phyloP scores from a whole-genome alignment of 73 alveolate species.

The Paramecium sonneborni region DNA sequence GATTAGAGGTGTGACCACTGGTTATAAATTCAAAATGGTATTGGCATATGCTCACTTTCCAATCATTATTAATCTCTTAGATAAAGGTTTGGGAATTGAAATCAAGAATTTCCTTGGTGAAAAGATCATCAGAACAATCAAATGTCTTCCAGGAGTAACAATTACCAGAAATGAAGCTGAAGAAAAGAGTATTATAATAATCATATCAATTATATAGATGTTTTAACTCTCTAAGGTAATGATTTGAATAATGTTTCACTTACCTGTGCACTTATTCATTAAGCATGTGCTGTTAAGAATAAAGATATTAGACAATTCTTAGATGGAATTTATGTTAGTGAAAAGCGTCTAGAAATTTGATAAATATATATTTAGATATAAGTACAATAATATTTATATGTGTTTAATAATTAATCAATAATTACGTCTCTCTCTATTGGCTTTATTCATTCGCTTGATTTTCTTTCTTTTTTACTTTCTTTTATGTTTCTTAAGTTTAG shows the following conservation, averaged over 20 bases:
- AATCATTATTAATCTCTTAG: constrained; percentile 85
- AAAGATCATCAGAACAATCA: constrained; percentile 83
- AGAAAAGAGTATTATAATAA: constrained; percentile 50
- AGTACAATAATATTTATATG: constrained; percentile 15
- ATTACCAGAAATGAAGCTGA: constrained; percentile 71
- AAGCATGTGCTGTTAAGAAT: constrained; percentile 86
- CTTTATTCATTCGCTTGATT: constrained; percentile 26
- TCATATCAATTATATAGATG: constrained; percentile 67
- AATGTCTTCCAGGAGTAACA: constrained; percentile 86
- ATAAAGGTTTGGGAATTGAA: constrained; percentile 81
- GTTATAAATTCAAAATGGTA: constrained; percentile 94
- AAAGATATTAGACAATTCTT: constrained; percentile 97
- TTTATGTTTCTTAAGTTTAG: not conserved
- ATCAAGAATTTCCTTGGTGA: constrained; percentile 95
- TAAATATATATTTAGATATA: not conserved
- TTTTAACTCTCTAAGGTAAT: constrained; percentile 79
- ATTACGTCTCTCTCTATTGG: constrained; percentile 38
- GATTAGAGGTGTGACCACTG: constrained; percentile 79
- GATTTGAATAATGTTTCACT: constrained; percentile 86
- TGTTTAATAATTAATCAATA: constrained; percentile 1
- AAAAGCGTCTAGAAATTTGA: constrained; percentile 66
- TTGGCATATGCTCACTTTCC: constrained; percentile 97
- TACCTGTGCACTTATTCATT: constrained; percentile 84
- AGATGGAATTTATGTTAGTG: constrained; percentile 93
- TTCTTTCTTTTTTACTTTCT: constrained; percentile 15